Conservation (phyloP, 495 filamentous ascomycete species). For the Xeromyces bisporus region DNA sequence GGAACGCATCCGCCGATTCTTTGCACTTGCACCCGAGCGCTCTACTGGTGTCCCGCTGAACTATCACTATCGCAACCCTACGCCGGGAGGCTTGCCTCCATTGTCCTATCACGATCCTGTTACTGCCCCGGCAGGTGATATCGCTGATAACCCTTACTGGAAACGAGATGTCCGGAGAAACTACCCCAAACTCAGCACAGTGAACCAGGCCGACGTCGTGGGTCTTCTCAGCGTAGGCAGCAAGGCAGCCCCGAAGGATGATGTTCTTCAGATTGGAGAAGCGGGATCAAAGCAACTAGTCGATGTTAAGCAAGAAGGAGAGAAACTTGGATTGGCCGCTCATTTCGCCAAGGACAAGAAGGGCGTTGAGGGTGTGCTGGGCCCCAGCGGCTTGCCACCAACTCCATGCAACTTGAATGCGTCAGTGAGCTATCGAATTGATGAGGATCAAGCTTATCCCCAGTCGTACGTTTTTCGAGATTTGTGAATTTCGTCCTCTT, state of each 20-base stretch:
- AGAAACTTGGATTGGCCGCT: conserved; percentile 49
- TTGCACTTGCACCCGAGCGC: conserved; percentile 76
- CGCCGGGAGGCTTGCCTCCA: conserved; percentile 67
- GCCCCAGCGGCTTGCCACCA: conserved; percentile 62
- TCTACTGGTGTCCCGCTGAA: conserved; percentile 87
- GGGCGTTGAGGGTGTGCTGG: conserved; percentile 47
- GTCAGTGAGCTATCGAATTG: conserved; percentile 28
- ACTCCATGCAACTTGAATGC: conserved; percentile 49
- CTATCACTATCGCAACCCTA: conserved; percentile 76
- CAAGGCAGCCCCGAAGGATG: conserved; percentile 60
- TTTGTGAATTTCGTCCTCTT: neutral
- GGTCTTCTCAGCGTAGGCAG: conserved; percentile 74
- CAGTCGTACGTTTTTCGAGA: conserved; percentile 27
- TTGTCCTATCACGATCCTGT: conserved; percentile 73
- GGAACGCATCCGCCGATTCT: conserved; percentile 58
- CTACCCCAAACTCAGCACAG: conserved; percentile 68
- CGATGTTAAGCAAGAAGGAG: conserved; percentile 60
- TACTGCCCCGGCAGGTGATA: conserved; percentile 78
- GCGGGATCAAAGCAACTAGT: conserved; percentile 67
- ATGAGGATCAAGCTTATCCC: conserved; percentile 30
- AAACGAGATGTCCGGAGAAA: conserved; percentile 75
- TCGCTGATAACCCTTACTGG: conserved; percentile 97
- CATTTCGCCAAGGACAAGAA: conserved; percentile 55
- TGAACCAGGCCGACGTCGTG: conserved; percentile 73
- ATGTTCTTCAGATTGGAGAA: conserved; percentile 60